Evolutionary conservation across 2,329 filamentous ascomycete species (phyloP), one percentile per base, ranked within the genome.

Genomic region (Curvularia hawaiiensis): DNA sequence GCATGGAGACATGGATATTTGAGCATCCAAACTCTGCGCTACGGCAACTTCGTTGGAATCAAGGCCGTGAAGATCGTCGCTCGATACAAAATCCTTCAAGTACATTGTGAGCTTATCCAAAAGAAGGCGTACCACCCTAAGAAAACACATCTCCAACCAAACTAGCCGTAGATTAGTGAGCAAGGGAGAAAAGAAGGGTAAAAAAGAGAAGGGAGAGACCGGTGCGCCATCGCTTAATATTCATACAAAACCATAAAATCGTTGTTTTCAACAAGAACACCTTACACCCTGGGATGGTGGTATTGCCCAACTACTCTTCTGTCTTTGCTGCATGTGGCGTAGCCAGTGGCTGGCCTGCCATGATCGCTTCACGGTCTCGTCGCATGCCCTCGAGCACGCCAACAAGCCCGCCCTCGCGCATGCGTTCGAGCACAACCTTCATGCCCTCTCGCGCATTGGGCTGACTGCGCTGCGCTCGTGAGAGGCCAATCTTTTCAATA

Each of bases 371-470:
- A 40, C 83, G 80, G 68, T 90, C 88, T 65, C 80, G 79, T 50
- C 86, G 80, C 88, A 90, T 90, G 28, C 87, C 88, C 63, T 90
- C 88, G 30, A 91, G 77, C n/a, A 90, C 88, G 22, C 77, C 87
- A 16, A 89, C 86, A 18, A 91, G 78, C 0, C 88, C 89, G 39
- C 88, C 88, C 56, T 82, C 80, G 52, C 88, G 80, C 70, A 91
- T 75, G 47, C 90, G 82, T 75, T 92, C 89, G 22, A 95, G 81
- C 9, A 95, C 90, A 38, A 93, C 85, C 55, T 85, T 87, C 91
- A 95, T 94, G 48, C 91, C 91, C 73, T 93, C 89, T 49, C 89
- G 87, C 65, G 90, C 91, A 79, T 93, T 93, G 50, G 88, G 87
- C 67, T 94, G 83, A 72, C 91, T 90, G 67, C 90, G 88, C 63